Evolutionary conservation across 1,284 basidiomycete species (phyloP).

Genomic region (Austroboletus niveus): DNA sequence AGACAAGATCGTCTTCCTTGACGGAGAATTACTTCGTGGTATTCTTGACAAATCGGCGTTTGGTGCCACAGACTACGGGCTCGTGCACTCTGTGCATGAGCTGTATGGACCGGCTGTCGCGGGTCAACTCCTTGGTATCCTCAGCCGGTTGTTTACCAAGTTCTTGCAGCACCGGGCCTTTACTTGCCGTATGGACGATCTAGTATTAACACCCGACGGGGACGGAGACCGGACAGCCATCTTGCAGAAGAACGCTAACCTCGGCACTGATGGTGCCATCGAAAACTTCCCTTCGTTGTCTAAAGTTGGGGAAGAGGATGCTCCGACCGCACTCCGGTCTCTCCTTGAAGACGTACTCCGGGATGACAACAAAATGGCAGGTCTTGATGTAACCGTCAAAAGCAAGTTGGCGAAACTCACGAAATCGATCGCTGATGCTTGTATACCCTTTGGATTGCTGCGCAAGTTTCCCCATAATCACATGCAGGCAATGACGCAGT

Average conservation of each 20-base stretch:
- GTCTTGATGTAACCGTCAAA: slow-evolving; percentile 91
- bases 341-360: slow-evolving; percentile 94
- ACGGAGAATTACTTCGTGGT: slow-evolving; percentile 91
- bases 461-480: slow-evolving; percentile 97
- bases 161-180: slow-evolving; percentile 97
- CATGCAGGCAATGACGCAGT: slow-evolving; percentile 99
- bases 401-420: slow-evolving; percentile 82
- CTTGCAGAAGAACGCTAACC: slow-evolving; percentile 64
- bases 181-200: slow-evolving; percentile 98
- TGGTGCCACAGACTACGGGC: slow-evolving; percentile 93
- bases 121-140: slow-evolving; percentile 88
- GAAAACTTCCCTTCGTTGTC: slow-evolving; percentile 82
- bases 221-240: slow-evolving; percentile 72
- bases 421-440: slow-evolving; percentile 86
- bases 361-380: slow-evolving; percentile 97
- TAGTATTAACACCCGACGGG: slow-evolving; percentile 84
- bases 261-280: slow-evolving; percentile 87
- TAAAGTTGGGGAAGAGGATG: slow-evolving; percentile 47
- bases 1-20: slow-evolving; percentile 87
- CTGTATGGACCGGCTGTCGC: slow-evolving; percentile 92
- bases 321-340: slow-evolving; percentile 49
- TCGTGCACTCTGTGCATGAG: slow-evolving; percentile 98
- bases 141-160: slow-evolving; percentile 95
- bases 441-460: slow-evolving; percentile 85
- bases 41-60: slow-evolving; percentile 98